These are phyloP conservation scores for Przewalskia tangutica DNA, from an alignment of 257 asterid species.

Conservation along the genomic window DNA sequence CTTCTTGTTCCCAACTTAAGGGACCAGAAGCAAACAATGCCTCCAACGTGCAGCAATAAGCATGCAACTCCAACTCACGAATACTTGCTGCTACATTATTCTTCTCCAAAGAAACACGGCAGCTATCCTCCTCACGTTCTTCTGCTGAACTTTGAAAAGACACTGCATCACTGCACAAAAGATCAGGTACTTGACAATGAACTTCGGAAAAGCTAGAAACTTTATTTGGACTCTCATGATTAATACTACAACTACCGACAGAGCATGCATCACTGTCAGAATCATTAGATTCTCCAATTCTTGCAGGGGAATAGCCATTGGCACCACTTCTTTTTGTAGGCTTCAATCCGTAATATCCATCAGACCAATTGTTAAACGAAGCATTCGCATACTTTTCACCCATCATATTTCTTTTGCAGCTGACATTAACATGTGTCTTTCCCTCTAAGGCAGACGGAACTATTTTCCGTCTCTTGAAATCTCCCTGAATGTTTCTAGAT, in stretches of 20 bases:
- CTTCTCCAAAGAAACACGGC: slow-evolving; percentile 4
- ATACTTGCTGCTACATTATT: slow-evolving; percentile 20
- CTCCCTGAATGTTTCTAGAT: slow-evolving; percentile 10
- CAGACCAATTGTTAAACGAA: slow-evolving; percentile 7
- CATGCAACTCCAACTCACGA: slow-evolving; percentile 42
- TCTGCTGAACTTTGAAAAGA: slow-evolving; percentile 17
- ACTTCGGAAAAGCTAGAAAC: slow-evolving; percentile 8
- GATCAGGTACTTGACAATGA: slow-evolving; percentile 12
- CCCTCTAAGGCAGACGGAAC: slow-evolving; percentile 1
- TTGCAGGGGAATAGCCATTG: neutral
- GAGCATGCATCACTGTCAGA: slow-evolving; percentile 26
- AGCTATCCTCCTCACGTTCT: slow-evolving; percentile 5
- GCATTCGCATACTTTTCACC: slow-evolving; percentile 6
- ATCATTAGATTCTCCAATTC: slow-evolving; percentile 12
- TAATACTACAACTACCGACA: slow-evolving; percentile 28
- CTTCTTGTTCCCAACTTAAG: slow-evolving; percentile 45
- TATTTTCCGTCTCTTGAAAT: slow-evolving; percentile 11
- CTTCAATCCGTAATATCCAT: slow-evolving; percentile 6
- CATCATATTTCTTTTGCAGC: neutral
- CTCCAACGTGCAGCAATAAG: slow-evolving; percentile 39
- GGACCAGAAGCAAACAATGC: slow-evolving; percentile 48
- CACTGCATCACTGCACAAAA: slow-evolving; percentile 31
- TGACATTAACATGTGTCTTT: slow-evolving; percentile 13
- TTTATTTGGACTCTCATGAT: slow-evolving; percentile 2
- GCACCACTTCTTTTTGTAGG: neutral